Conservation (phyloP, 495 filamentous ascomycete genomes). For the Penicillium pulvis region DNA sequence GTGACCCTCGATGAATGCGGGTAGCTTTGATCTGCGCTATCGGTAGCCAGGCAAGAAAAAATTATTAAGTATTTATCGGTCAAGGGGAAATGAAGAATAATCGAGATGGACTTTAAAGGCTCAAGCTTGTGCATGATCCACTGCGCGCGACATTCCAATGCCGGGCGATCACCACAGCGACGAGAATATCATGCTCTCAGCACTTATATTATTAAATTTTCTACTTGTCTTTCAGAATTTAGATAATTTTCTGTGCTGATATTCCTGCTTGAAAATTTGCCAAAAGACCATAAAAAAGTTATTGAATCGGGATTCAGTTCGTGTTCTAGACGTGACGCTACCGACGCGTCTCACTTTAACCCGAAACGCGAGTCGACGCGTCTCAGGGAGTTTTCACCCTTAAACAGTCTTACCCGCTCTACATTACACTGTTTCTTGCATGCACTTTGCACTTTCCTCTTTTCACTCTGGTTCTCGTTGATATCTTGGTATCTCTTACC, state of each 20-base stretch:
- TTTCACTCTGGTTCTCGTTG: conserved; percentile 3
- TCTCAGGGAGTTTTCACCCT: conserved; percentile 6
- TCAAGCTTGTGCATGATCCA: not conserved
- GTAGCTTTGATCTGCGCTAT: too few relatives aligned
- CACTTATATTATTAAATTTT: not conserved
- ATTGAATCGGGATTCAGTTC: not conserved
- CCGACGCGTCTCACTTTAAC: conserved; percentile 22
- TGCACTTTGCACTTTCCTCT: conserved; percentile 11
- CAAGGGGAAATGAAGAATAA: too few relatives aligned
- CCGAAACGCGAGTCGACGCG: conserved; percentile 29
- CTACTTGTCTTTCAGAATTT: too few relatives aligned
- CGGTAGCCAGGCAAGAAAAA: too few relatives aligned
- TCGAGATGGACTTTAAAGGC: not conserved
- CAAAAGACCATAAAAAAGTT: not conserved
- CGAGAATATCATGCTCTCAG: conserved; percentile 20
- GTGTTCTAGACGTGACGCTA: not conserved
- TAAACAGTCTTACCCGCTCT: not conserved
- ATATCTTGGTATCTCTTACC: conserved; percentile 30
- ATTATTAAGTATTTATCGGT: too few relatives aligned
- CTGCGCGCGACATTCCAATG: conserved; percentile 29
- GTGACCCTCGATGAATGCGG: too few relatives aligned
- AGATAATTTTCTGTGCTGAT: not conserved
- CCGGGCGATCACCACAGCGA: conserved; percentile 37
- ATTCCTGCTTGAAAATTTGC: not conserved
- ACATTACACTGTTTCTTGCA: not conserved